phyloP scores from a whole-genome alignment of 352 stramenopile genomes.

The Phytophthora macrochlamydospora region DNA sequence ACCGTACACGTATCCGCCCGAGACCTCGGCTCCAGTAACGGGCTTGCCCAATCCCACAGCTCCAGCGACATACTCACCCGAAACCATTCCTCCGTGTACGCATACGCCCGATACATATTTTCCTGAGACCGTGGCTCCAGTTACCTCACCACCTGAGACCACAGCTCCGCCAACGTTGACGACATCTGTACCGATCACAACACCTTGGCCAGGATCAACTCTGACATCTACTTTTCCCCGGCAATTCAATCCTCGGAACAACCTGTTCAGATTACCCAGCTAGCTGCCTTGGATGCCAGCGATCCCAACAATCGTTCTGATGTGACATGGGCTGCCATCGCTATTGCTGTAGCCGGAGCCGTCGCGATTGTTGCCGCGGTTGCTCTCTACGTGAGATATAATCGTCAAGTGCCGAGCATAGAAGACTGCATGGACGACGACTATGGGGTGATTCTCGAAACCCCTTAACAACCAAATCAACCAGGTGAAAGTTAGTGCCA shows the following conservation, averaged over 20 bases:
- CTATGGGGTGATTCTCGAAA: too few species aligned
- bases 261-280: background rate
- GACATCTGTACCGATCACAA: background rate
- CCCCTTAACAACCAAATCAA: too few species aligned
- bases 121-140: background rate
- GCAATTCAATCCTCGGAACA: background rate
- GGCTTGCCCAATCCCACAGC: too few species aligned
- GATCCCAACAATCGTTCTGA: background rate
- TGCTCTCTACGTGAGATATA: slow-evolving; percentile 7
- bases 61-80: too few species aligned
- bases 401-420: slow-evolving; percentile 12
- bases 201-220: background rate
- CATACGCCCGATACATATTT: too few species aligned
- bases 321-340: slow-evolving; percentile 5
- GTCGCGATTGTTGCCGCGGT: slow-evolving; percentile 3
- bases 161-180: background rate
- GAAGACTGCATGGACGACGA: slow-evolving; percentile 20
- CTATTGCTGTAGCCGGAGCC: slow-evolving; percentile 2
- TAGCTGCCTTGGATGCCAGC: background rate
- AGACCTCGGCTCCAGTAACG: too few species aligned
- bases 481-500: too few species aligned
- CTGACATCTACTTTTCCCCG: background rate
- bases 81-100: too few species aligned
- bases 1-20: too few species aligned
- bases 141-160: slow-evolving; percentile 1